These are phyloP conservation scores for Cenchrus americanus DNA, from an alignment of 176 grass and related monocot species.

Conservation along the genomic window DNA sequence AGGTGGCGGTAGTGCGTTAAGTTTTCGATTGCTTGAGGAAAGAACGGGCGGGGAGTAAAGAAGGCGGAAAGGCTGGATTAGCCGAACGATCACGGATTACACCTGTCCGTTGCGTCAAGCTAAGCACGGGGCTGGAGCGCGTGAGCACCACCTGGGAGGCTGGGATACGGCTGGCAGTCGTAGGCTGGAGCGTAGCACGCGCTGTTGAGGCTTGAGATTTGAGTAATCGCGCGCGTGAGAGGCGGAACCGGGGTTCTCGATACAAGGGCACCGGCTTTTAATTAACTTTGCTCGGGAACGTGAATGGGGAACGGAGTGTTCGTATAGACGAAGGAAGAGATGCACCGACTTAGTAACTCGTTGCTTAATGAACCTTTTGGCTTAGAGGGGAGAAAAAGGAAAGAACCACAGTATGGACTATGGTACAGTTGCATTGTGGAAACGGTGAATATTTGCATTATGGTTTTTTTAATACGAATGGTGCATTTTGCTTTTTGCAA, in stretches of 20 bases:
- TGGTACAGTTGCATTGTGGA: no score
- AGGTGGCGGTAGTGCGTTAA: neutral
- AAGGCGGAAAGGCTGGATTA: neutral
- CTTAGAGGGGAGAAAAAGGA: no score
- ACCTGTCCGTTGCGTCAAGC: neutral
- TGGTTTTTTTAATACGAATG: neutral
- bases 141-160: neutral
- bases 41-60: neutral
- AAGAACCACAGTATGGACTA: no score
- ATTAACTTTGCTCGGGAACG: neutral
- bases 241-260: neutral
- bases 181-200: neutral
- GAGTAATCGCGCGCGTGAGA: neutral
- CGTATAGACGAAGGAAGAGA: neutral
- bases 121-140: neutral
- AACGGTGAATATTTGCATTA: neutral
- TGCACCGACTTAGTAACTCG: neutral
- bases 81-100: neutral
- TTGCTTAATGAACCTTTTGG: neutral
- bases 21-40: conserved; percentile 5
- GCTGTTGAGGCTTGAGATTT: neutral
- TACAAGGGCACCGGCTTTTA: neutral
- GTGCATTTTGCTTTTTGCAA: neutral
- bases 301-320: neutral
- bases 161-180: neutral